Conservation (phyloP, 768 basidiomycete genomes). For the Leucosporidium creatinivorum region DNA sequence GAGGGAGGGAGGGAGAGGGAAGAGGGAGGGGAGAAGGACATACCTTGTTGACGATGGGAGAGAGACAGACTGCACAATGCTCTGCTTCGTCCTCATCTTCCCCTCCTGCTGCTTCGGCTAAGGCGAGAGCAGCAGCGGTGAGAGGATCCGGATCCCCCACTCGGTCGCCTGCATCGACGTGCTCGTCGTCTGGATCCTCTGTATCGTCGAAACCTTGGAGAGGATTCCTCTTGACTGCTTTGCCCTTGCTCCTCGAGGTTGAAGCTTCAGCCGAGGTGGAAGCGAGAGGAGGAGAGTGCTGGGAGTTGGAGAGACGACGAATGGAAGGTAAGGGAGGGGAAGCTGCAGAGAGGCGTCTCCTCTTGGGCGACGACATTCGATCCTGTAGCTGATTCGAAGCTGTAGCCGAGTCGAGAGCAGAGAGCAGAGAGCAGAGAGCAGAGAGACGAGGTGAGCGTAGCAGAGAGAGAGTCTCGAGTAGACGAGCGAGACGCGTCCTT, state of each 20-base stretch:
- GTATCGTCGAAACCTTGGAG: neutral
- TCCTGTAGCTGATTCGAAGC: too few relatives aligned
- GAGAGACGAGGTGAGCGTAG: too few relatives aligned
- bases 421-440: too few relatives aligned
- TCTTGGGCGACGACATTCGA: too few relatives aligned
- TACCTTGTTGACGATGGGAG: conserved; percentile 31
- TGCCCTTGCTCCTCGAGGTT: neutral
- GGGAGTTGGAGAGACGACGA: neutral
- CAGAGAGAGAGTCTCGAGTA: neutral
- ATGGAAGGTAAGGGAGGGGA: neutral
- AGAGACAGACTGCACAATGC: conserved; percentile 28
- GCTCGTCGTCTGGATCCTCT: neutral
- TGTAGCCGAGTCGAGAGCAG: too few relatives aligned
- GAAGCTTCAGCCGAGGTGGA: neutral
- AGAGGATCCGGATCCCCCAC: neutral
- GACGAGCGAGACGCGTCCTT: neutral
- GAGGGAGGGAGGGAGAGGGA: too few relatives aligned
- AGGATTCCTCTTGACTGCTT: neutral
- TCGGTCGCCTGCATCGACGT: neutral
- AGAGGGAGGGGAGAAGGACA: neutral
- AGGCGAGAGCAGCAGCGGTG: neutral
- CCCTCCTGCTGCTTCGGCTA: neutral
- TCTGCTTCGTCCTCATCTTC: conserved; percentile 9
- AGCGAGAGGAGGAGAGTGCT: neutral
- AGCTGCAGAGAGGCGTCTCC: too few relatives aligned